These are phyloP conservation scores for Marasmius fiardii DNA, from an alignment of 1,284 basidiomycete genomes.

Conservation along the genomic window DNA sequence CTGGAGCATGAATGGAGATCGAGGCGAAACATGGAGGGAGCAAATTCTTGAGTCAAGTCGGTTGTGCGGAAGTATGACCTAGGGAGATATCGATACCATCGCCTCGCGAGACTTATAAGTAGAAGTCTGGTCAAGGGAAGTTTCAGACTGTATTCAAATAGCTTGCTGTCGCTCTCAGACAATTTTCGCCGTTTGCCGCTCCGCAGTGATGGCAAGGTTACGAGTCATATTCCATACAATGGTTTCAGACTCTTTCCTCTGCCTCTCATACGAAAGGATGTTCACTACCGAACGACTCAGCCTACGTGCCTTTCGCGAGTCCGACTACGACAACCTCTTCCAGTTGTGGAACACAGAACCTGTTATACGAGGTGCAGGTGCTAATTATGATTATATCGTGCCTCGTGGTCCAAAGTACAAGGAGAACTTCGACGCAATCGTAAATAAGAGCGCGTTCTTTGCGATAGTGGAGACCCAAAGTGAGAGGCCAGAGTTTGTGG, in stretches of 20 bases:
- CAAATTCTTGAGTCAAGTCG: too few relatives aligned
- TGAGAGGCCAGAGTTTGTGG: conserved; percentile 1
- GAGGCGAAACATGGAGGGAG: not conserved
- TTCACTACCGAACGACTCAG: conserved; percentile 15
- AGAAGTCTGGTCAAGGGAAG: too few relatives aligned
- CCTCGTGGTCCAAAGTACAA: not conserved
- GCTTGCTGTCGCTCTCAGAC: too few relatives aligned
- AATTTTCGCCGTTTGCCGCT: too few relatives aligned
- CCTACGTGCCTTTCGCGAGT: not conserved
- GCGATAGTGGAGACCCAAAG: conserved; percentile 4
- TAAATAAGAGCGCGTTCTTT: not conserved
- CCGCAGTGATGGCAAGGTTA: too few relatives aligned
- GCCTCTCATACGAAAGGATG: conserved; percentile 15
- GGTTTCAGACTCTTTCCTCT: not conserved
- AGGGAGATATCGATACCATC: too few relatives aligned
- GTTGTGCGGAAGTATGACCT: too few relatives aligned
- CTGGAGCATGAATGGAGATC: conserved; percentile 21
- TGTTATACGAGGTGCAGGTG: not conserved
- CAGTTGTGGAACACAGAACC: not conserved
- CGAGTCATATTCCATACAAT: too few relatives aligned
- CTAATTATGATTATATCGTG: not conserved
- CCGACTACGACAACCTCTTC: conserved; percentile 1
- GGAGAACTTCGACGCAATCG: not conserved
- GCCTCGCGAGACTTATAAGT: too few relatives aligned
- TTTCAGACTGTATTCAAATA: too few relatives aligned